Evolutionary conservation across 148 eudicot species (phyloP).

Genomic region (Cornus florida): DNA sequence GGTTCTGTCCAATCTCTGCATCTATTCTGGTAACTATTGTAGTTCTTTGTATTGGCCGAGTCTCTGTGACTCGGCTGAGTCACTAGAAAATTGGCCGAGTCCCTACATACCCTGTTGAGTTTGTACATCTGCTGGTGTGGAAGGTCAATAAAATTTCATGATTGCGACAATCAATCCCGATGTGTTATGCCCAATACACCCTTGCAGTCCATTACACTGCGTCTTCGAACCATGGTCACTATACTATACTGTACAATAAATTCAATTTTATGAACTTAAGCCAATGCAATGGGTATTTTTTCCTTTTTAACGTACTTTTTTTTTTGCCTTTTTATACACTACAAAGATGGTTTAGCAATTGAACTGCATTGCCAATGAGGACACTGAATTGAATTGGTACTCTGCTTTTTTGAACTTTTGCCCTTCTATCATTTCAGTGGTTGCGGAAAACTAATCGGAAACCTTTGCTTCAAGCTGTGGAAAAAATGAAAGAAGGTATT

Average conservation of each 20-base stretch:
- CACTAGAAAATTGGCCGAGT: too few species aligned
- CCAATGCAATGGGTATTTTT: neutral
- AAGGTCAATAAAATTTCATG: too few species aligned
- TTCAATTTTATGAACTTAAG: slow-evolving; percentile 5
- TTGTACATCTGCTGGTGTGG: too few species aligned
- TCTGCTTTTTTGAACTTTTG: neutral
- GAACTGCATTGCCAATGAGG: neutral
- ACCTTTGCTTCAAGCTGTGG: slow-evolving; percentile 89
- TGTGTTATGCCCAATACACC: too few species aligned
- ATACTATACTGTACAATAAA: neutral
- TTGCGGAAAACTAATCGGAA: slow-evolving; percentile 70
- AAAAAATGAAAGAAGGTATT: slow-evolving; percentile 99
- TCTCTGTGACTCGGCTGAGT: too few species aligned
- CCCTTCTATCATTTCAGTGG: slow-evolving; percentile 56
- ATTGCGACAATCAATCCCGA: too few species aligned
- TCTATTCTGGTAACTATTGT: too few species aligned
- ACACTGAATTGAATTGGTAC: neutral
- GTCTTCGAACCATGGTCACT: too few species aligned
- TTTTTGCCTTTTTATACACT: neutral
- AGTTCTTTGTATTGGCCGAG: too few species aligned
- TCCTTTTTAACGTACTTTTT: neutral
- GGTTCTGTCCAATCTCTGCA: neutral
- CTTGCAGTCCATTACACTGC: too few species aligned
- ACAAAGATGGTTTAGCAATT: neutral
- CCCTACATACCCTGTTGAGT: too few species aligned